Percentiles rank a stretch among this genome's conserved stretches.
Conservation (phyloP, 2,329 filamentous ascomycete genomes). For the Tetracladium maxilliforme region DNA sequence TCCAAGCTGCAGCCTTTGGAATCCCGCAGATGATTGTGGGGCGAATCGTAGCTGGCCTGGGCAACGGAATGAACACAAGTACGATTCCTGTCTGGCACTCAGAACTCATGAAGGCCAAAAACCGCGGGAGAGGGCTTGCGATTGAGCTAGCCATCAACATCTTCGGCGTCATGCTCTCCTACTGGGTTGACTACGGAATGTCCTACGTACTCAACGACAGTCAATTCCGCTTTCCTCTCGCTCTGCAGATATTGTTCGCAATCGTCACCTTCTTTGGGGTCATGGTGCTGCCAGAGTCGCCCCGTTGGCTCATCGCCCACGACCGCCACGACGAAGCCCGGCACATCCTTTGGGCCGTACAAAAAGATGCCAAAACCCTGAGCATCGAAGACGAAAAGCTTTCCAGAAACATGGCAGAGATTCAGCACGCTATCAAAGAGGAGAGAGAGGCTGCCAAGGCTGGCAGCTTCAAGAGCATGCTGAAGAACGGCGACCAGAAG, state of each 20-base stretch:
- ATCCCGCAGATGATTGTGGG: conserved; percentile 28
- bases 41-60: conserved; percentile 26
- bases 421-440: conserved; percentile 22
- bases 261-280: conserved; percentile 18
- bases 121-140: conserved; percentile 18
- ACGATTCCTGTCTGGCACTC: conserved; percentile 33
- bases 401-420: conserved; percentile 16
- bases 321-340: conserved; percentile 11
- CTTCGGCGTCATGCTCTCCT: conserved; percentile 8
- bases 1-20: conserved; percentile 22
- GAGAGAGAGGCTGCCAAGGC: conserved; percentile 20
- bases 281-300: conserved; percentile 19
- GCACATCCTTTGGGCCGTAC: conserved; percentile 16
- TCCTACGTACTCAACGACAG: conserved; percentile 17
- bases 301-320: conserved; percentile 15
- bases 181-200: conserved; percentile 19
- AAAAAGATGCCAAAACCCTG: conserved; percentile 12
- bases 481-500: conserved; percentile 25
- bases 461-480: conserved; percentile 17
- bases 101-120: conserved; percentile 23
- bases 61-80: conserved; percentile 26
- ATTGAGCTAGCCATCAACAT: conserved; percentile 22
- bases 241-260: conserved; percentile 25
- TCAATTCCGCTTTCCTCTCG: conserved; percentile 35
- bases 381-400: conserved; percentile 9